Evolutionary conservation across 345 rosid genomes (phyloP), one percentile per base, ranked within the genome.

Genomic region (Sapria himalayana): DNA sequence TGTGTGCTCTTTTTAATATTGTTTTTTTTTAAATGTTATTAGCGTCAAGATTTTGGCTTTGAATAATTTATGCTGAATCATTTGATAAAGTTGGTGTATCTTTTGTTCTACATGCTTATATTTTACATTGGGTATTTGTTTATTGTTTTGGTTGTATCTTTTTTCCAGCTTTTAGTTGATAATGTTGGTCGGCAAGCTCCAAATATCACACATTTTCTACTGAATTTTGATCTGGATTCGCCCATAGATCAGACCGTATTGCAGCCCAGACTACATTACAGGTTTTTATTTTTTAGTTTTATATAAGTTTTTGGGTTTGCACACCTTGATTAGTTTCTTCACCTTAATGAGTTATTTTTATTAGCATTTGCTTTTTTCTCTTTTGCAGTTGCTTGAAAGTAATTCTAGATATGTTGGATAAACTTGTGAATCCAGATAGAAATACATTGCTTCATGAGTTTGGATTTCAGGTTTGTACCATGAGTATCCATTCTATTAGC

Each of bases 241-340:
- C 60, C 85, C 3, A 64, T 86, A 40, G 97, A 81, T 52, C 74
- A 61, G 54, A 73, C 94, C 49, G 51, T 71, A 60, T 61, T 86
- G 51, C 94, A 81, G 67, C 94, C 97, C 25, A 86, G 78, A 62
- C 81, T 75, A 58, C 84, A 78, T 57, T 86, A 71, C 92, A 85
- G 96, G 93, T 85, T 49, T 34, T 63, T 48, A 43, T 31, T 50
- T 9, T 25, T 53, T 29, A 21, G n/a, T n/a, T n/a, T n/a, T n/a
- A n/a, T n/a, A n/a, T n/a, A n/a, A n/a, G n/a, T n/a, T n/a, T n/a
- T 46, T 51, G 14, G 41, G 16, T 27, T 17, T 20, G 13, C 39
- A 39, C 13, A 23, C 39, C 15, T 27, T 17, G 16, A 20, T 18
- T 35, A 37, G 38, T 39, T 25, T 25, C 16, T 9, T 31, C 29